Conservation (phyloP, 305 asterid species). For the Andrographis paniculata region DNA sequence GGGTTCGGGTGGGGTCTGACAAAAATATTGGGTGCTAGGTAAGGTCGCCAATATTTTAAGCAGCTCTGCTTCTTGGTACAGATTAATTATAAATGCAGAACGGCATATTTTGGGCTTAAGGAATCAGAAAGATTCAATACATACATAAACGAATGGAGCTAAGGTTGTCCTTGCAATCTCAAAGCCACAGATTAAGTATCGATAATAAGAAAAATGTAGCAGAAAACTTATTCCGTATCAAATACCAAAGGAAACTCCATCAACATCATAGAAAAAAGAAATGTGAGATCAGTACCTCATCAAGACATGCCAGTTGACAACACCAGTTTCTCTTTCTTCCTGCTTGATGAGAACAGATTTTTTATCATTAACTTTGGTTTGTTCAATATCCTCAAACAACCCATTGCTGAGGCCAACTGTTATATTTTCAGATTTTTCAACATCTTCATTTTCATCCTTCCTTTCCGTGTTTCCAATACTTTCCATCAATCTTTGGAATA, state of each 20-base stretch:
- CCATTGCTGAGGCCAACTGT: slow-evolving; percentile 29
- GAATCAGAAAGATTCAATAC: too few species aligned
- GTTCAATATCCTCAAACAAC: slow-evolving; percentile 35
- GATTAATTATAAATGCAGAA: too few species aligned
- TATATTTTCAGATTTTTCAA: neutral
- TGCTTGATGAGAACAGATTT: slow-evolving; percentile 76
- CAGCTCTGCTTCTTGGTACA: too few species aligned
- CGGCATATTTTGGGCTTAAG: too few species aligned
- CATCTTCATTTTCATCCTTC: slow-evolving; percentile 60
- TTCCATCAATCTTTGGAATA: slow-evolving; percentile 90
- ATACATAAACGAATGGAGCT: too few species aligned
- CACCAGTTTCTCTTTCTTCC: slow-evolving; percentile 92
- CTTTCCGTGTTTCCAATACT: slow-evolving; percentile 99
- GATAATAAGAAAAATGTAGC: too few species aligned
- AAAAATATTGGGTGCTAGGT: too few species aligned
- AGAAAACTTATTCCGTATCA: neutral
- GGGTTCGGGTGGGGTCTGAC: too few species aligned
- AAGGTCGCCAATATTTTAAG: too few species aligned
- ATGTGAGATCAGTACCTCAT: slow-evolving; percentile 40
- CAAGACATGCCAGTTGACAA: slow-evolving; percentile 81
- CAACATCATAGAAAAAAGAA: neutral
- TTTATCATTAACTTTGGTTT: slow-evolving; percentile 37
- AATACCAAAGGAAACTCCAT: slow-evolving; percentile 5
- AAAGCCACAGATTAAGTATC: too few species aligned
- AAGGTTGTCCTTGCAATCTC: too few species aligned